Percentiles rank a stretch among this genome's conserved stretches.
phyloP scores from a whole-genome alignment of 345 rosid genomes.

The Eucalyptus sp. region DNA sequence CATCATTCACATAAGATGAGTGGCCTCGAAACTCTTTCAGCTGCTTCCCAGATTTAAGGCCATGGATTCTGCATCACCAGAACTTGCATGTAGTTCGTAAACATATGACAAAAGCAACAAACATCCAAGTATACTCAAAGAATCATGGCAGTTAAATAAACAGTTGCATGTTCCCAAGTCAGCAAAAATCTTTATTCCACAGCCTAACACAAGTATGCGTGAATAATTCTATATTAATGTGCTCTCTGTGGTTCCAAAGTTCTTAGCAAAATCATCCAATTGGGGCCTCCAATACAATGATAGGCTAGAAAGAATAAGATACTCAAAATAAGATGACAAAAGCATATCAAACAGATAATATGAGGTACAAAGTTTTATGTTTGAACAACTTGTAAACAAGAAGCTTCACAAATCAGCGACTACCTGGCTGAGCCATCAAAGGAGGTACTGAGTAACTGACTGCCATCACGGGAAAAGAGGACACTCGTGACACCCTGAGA shows the following conservation, averaged over 20 bases:
- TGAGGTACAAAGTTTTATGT: background rate
- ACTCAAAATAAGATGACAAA: background rate
- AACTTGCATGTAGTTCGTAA: background rate
- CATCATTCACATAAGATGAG: slow-evolving; percentile 79
- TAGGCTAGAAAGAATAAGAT: background rate
- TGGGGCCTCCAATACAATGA: background rate
- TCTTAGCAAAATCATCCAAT: background rate
- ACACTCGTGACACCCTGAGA: slow-evolving; percentile 93
- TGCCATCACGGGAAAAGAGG: slow-evolving; percentile 92
- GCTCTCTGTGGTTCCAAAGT: background rate
- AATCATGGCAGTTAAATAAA: background rate
- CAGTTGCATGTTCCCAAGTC: background rate
- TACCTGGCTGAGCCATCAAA: slow-evolving; percentile 93
- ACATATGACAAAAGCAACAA: background rate
- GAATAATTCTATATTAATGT: background rate
- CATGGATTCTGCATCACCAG: slow-evolving; percentile 63
- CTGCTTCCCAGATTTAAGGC: slow-evolving; percentile 91
- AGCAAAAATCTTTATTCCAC: background rate
- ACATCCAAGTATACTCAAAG: background rate
- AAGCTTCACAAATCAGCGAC: background rate
- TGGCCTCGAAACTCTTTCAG: slow-evolving; percentile 97
- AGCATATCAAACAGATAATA: background rate
- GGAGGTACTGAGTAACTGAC: slow-evolving; percentile 88
- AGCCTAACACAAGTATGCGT: background rate
- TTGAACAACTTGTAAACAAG: background rate